Conservation (phyloP, 768 basidiomycete genomes). For the Lentinula sp. region DNA sequence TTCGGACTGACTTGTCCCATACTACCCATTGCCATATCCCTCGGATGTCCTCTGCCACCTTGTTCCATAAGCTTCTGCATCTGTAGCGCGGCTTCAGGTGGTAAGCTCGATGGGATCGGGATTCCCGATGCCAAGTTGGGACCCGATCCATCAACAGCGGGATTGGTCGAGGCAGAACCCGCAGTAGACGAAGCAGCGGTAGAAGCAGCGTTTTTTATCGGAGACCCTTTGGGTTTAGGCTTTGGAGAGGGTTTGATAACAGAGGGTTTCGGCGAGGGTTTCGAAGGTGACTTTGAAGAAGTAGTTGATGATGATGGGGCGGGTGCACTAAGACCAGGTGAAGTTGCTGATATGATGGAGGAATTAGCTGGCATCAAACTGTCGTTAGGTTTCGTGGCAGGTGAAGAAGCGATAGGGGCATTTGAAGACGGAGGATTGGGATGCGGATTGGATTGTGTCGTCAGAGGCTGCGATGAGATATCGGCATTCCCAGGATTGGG, state of each 20-base stretch:
- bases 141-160: neutral
- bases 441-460: neutral
- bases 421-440: neutral
- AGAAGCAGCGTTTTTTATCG: neutral
- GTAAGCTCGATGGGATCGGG: neutral
- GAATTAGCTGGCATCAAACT: neutral
- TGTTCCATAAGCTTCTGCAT: conserved; percentile 6
- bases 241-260: neutral
- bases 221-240: neutral
- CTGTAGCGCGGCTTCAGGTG: conserved; percentile 3
- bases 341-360: neutral
- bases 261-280: neutral
- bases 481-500: neutral
- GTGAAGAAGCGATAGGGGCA: neutral
- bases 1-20: neutral
- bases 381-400: neutral
- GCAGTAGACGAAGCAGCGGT: neutral
- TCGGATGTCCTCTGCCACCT: neutral
- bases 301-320: neutral
- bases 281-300: neutral
- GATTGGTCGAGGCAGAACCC: neutral
- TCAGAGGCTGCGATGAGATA: neutral
- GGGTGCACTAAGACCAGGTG: neutral
- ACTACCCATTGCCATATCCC: conserved; percentile 1
- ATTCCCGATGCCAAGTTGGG: neutral